Evolutionary conservation across 176 grass and related monocot genomes (phyloP), one percentile per base, ranked within the genome.

Genomic region (Lolium perenne): DNA sequence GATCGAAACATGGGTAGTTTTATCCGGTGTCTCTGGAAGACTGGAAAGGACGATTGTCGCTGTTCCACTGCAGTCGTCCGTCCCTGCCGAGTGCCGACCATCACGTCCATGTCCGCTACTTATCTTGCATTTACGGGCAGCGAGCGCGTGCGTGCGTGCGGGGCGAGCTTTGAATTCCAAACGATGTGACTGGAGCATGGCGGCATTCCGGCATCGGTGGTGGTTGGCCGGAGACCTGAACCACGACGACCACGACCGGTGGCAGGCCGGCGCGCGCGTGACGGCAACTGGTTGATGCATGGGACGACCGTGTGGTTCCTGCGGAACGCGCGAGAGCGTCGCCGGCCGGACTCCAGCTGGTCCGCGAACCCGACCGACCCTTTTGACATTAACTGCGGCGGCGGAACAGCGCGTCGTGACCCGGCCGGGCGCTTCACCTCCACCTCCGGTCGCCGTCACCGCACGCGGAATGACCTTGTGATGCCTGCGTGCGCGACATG

Each of bases 61-160:
- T 58, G 56, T 21, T n/a, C 55, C 20, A 20, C 18, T 21, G 18
- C 74, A 25, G 74, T 54, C 60, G 12, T 83, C 35, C 15, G 20
- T 32, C 13, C 23, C 15, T 9, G 18, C 22, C 54, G 41, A 45
- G 6, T 85, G 77, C 87, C 77, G 78, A 86, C 88, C 78, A 53
- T 43, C 10, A 8, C 41, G 61, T 82, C 83, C 51, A 61, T 53
- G 17, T 81, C 83, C 25, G 5, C 35, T 38, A 47, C 70, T 23
- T 74, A 23, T 47, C 81, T 75, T 89, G 17, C 48, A 66, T 66
- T 16, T 68, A 68, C 53, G 18, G 23, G 57, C 56, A 65, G 13
- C 6, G 79, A 29, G 29, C 12, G 29, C 4, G 18, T 47, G 38
- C 4, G 18, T 47, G 38, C 76, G 76, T 45, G 18, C 7, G 8